Evolutionary conservation across 257 asterid species (phyloP).

Genomic region (Cinchona pubescens): DNA sequence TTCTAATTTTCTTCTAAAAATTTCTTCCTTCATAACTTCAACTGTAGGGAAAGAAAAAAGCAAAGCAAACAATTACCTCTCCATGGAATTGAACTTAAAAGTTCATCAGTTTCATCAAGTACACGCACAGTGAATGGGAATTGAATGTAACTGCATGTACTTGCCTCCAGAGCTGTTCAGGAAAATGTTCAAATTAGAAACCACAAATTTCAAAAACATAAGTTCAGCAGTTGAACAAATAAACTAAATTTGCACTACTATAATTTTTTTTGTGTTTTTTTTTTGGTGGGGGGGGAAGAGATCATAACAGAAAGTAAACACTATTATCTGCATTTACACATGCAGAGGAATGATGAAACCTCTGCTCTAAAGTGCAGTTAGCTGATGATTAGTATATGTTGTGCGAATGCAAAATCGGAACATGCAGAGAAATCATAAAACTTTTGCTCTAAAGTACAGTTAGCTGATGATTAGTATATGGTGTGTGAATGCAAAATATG

Average conservation of each 20-base stretch:
- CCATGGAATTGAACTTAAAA: conserved; percentile 53
- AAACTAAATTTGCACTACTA: neutral
- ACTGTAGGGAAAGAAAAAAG: neutral
- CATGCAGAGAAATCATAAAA: no score
- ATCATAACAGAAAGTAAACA: neutral
- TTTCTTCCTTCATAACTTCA: neutral
- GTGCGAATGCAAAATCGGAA: neutral
- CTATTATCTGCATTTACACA: neutral
- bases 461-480: neutral
- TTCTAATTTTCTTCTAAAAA: neutral
- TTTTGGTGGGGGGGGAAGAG: no score
- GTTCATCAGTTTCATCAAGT: conserved; percentile 58
- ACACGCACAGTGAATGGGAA: conserved; percentile 54
- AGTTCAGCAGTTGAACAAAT: neutral
- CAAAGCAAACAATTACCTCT: conserved; percentile 46
- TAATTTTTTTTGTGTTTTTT: no score
- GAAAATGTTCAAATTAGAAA: conserved; percentile 13
- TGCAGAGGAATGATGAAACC: neutral
- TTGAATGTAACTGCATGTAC: conserved; percentile 40
- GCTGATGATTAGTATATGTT: neutral
- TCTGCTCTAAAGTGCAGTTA: neutral
- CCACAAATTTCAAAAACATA: neutral
- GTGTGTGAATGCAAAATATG: neutral
- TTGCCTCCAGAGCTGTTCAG: conserved; percentile 81
- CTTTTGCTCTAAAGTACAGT: neutral